Evolutionary conservation across 148 eudicot genomes (phyloP).

Genomic region (Rhododendron williamsianum): DNA sequence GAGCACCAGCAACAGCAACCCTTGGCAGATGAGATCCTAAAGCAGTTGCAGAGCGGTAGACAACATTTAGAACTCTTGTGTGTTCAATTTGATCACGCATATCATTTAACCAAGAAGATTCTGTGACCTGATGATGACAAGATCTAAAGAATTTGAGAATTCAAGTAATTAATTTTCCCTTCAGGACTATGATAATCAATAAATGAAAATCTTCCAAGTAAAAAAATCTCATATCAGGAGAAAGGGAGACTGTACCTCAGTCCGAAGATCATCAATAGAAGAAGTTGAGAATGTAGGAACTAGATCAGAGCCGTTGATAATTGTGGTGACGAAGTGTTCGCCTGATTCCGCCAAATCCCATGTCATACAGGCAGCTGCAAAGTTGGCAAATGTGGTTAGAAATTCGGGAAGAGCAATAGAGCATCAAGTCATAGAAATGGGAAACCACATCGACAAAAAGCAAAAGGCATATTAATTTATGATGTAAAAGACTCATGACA

Average conservation of each 20-base stretch:
- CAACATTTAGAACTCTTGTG: conserved; percentile 73
- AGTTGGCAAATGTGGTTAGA: conserved; percentile 5
- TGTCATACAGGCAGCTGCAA: conserved; percentile 97
- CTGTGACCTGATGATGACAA: conserved; percentile 67
- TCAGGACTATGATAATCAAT: neutral
- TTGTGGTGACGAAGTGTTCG: conserved; percentile 72
- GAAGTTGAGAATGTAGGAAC: conserved; percentile 92
- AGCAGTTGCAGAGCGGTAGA: conserved; percentile 93
- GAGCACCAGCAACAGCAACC: conserved; percentile 90
- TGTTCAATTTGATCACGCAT: conserved; percentile 90
- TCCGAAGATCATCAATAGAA: conserved; percentile 90
- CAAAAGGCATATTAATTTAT: neutral
- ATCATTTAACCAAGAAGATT: conserved; percentile 95
- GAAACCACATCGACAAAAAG: neutral
- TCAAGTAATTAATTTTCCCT: neutral
- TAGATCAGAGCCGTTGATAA: conserved; percentile 86
- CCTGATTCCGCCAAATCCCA: conserved; percentile 99
- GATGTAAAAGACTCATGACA: neutral
- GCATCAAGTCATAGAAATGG: neutral
- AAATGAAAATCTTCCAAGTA: neutral
- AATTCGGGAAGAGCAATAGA: neutral
- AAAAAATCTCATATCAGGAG: neutral
- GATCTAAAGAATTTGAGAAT: neutral
- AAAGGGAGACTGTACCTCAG: conserved; percentile 55
- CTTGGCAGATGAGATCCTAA: conserved; percentile 87